Conservation (phyloP, 164 flowering plant genomes). For the Houttuynia cordata region DNA sequence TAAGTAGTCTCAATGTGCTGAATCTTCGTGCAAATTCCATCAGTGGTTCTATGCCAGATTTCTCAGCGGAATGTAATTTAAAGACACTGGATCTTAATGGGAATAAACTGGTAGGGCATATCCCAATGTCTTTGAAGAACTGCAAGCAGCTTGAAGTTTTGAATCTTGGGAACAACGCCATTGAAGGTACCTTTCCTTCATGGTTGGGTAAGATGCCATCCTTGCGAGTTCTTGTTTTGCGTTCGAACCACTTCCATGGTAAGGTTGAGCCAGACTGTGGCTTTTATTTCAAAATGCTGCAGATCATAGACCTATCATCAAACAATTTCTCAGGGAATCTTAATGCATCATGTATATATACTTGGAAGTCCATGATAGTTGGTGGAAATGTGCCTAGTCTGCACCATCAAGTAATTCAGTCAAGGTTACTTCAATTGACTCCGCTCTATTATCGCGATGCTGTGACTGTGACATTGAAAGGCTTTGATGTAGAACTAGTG, state of each 20-base stretch:
- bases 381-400: background rate
- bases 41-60: conserved; percentile 28
- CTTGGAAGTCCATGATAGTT: conserved; percentile 21
- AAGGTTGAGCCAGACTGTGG: conserved; percentile 5
- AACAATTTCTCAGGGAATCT: conserved; percentile 33
- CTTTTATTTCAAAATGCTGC: conserved; percentile 23
- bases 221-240: conserved; percentile 48
- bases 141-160: conserved; percentile 42
- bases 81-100: conserved; percentile 30
- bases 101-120: conserved; percentile 33
- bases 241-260: conserved; percentile 42
- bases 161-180: conserved; percentile 41
- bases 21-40: conserved; percentile 35
- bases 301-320: conserved; percentile 39
- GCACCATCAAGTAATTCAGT: background rate
- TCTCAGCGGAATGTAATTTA: conserved; percentile 20
- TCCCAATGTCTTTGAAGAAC: conserved; percentile 39
- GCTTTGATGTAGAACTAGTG: background rate
- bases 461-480: conserved; percentile 2
- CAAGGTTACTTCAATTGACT: background rate
- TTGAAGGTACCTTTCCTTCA: conserved; percentile 39
- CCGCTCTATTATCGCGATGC: conserved; percentile 1
- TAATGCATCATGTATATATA: conserved; percentile 10
- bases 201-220: conserved; percentile 19
- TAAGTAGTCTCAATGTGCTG: conserved; percentile 15